Evolutionary conservation across 257 asterid genomes (phyloP).

Genomic region (Prunella vulgaris): DNA sequence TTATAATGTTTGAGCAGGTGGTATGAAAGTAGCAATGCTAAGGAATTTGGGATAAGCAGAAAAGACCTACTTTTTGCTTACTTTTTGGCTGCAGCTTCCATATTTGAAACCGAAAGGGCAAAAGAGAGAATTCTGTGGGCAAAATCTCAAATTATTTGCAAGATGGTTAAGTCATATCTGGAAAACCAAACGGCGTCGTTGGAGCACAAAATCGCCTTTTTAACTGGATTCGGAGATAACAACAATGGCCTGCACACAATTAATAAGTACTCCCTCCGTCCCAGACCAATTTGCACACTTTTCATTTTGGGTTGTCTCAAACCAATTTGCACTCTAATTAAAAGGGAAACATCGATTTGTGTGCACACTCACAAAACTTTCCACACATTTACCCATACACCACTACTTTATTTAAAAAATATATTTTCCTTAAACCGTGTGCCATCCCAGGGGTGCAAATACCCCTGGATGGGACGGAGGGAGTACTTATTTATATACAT

Average conservation of each 20-base stretch:
- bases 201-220: background rate
- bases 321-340: too few species aligned
- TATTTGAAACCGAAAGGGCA: conserved; percentile 32
- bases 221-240: background rate
- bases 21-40: conserved; percentile 18
- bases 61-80: conserved; percentile 28
- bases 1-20: conserved; percentile 24
- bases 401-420: too few species aligned
- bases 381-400: too few species aligned
- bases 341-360: too few species aligned
- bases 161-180: conserved; percentile 18
- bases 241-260: background rate
- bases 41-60: conserved; percentile 27
- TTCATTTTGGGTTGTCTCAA: too few species aligned
- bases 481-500: background rate
- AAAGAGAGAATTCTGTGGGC: conserved; percentile 40
- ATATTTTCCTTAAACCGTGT: too few species aligned
- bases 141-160: conserved; percentile 25
- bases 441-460: too few species aligned
- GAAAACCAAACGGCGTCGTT: background rate
- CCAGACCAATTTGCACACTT: too few species aligned
- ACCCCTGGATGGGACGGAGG: too few species aligned
- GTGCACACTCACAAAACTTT: too few species aligned
- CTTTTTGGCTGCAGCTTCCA: conserved; percentile 31
- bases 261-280: too few species aligned